Base-by-base conservation (phyloP, 139 green algal genomes). In the Limnomonas spitsbergensis region DNA sequence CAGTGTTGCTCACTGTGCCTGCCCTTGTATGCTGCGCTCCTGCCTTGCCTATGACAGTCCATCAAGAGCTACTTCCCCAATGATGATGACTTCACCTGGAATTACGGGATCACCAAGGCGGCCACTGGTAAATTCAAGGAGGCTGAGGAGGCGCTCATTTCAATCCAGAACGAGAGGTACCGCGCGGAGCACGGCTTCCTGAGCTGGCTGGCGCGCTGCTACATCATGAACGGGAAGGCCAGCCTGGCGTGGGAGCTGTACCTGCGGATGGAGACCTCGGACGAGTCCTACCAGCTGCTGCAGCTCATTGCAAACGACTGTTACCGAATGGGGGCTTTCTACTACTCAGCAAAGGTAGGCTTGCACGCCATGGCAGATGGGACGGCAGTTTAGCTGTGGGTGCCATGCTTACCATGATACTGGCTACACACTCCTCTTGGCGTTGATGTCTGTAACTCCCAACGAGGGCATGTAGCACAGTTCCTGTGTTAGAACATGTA, bases 41-140 rank as follows among this genome's bases (percentile, higher is more conserved):
- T 61, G 14, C 47, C 47, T 61, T 20, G 14, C 20, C 47, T 29
- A 61, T 20, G 14, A 20, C 47, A 61, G 47, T 61, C 47, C 20
- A 61, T 61, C 20, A 82, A 81, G 24, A 80, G 38, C 34, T 89
- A 89, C 75, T 89, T 89, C 35, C 4, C 69, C 4, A 81, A 81
- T 9, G 92, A 96, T 53, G 88, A 95, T 31, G 88, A 83, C 38
- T 95, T 97, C 82, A 92, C 90, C 80, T 97, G 93, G 93, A 96
- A 97, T 83, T 90, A 90, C 69, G 93, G 89, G 66, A 85, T 96
- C 32, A 88, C 92, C 1, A 85, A 87, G 66, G 88, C 87, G 1
- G 84, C 88, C 2, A 84, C 76, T 0, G 89, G 89, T 3, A 89
- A 92, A 56, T 95, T 88, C 84, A 84, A 83, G 54, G 91, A 94